A percentile compares a stretch with the other conserved stretches of the same genome.
Evolutionary conservation across 164 flowering plant species (phyloP).

Genomic region (Magnolia sinica): DNA sequence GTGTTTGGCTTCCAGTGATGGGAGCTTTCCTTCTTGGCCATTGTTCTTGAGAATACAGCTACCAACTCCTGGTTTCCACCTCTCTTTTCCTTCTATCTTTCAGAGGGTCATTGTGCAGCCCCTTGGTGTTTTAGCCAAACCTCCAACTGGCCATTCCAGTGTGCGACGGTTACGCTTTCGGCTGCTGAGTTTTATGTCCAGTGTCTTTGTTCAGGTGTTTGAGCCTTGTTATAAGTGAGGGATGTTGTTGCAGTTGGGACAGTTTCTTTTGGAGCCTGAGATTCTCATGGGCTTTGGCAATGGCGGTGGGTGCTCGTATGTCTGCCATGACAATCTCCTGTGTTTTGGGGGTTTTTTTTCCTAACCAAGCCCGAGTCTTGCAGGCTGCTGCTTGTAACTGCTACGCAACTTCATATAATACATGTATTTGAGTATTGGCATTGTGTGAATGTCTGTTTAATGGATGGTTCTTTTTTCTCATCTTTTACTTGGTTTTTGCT

Average conservation of each 20-base stretch:
- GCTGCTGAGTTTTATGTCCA: constrained; percentile 10
- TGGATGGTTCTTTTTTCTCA: not conserved
- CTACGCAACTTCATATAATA: constrained; percentile 7
- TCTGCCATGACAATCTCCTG: constrained; percentile 14
- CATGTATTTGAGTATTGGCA: not conserved
- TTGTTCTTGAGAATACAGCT: constrained; percentile 9
- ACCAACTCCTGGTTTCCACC: constrained; percentile 18
- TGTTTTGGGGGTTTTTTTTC: constrained; percentile 6
- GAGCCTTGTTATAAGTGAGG: not conserved
- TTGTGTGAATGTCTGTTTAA: not conserved
- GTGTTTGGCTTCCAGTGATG: constrained; percentile 20
- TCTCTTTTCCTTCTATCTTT: constrained; percentile 2
- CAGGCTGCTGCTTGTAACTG: constrained; percentile 13
- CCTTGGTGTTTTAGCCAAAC: constrained; percentile 15
- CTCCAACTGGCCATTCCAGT: constrained; percentile 8
- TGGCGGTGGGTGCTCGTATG: constrained; percentile 10
- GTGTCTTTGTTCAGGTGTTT: not conserved
- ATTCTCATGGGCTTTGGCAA: constrained; percentile 12
- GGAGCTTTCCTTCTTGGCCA: constrained; percentile 12
- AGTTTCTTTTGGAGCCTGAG: constrained; percentile 22
- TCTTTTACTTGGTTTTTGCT: not conserved
- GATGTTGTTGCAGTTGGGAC: constrained; percentile 15
- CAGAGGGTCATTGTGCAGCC: not conserved
- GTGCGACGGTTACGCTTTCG: constrained; percentile 10
- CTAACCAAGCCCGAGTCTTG: constrained; percentile 14